A percentile compares a stretch with the other conserved stretches of the same genome.
Evolutionary conservation across 768 basidiomycete genomes (phyloP).

Genomic region (Inosperma sp.): DNA sequence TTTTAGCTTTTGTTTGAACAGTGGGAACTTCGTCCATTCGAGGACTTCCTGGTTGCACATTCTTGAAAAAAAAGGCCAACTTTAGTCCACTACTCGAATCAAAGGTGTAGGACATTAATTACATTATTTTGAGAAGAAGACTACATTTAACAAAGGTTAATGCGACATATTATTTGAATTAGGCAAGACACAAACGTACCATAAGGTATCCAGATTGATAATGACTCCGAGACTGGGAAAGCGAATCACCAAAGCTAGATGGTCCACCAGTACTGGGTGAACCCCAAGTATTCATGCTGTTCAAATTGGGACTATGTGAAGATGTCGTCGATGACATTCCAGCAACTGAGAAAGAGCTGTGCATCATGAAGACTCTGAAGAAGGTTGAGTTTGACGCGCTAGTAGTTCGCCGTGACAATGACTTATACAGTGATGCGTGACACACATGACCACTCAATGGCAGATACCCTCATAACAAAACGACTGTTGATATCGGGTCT

Average conservation of each 20-base stretch:
- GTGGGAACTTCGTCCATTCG: conserved; percentile 70
- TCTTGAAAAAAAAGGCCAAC: conserved; percentile 25
- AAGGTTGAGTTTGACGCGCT: not conserved
- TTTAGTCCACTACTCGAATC: not conserved
- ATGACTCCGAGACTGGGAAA: conserved; percentile 68
- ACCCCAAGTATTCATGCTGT: conserved; percentile 48
- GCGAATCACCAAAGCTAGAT: conserved; percentile 55
- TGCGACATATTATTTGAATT: conserved; percentile 1
- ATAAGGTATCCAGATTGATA: conserved; percentile 81
- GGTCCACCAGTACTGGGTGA: conserved; percentile 40
- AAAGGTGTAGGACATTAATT: conserved; percentile 13
- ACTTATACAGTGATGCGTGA: not conserved
- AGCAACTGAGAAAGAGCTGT: conserved; percentile 50
- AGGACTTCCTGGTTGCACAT: conserved; percentile 51
- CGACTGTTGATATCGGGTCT: conserved; percentile 73
- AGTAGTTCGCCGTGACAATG: conserved; percentile 10
- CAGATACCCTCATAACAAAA: conserved; percentile 42
- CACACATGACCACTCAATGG: conserved; percentile 1
- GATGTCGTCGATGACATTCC: conserved; percentile 54
- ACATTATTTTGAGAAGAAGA: conserved; percentile 63
- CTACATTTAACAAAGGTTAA: conserved; percentile 28
- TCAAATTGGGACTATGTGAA: conserved; percentile 43
- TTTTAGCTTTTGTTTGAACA: conserved; percentile 76
- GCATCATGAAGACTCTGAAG: conserved; percentile 26
- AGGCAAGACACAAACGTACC: conserved; percentile 39